Evolutionary conservation across 2,329 filamentous ascomycete genomes (phyloP).

Genomic region (Zasmidium angulare): DNA sequence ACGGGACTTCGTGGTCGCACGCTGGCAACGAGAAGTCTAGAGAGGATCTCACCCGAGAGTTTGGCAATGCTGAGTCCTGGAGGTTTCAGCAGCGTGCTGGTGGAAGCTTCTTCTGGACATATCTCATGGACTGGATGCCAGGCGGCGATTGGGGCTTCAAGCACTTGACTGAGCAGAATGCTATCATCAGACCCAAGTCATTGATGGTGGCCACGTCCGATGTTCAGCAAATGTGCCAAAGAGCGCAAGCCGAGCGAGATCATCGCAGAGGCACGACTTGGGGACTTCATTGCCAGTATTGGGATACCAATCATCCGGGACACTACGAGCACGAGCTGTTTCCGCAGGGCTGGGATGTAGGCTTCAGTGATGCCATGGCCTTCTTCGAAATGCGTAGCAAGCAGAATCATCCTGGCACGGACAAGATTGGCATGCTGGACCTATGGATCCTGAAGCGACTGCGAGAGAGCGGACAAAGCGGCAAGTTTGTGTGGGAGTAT

Average conservation of each 20-base stretch:
- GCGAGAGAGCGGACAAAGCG: conserved; percentile 50
- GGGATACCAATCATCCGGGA: conserved; percentile 48
- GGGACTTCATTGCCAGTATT: conserved; percentile 50
- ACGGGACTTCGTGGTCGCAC: conserved; percentile 50
- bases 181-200: conserved; percentile 43
- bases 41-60: conserved; percentile 43
- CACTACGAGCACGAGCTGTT: conserved; percentile 55
- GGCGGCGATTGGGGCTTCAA: conserved; percentile 62
- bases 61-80: conserved; percentile 50
- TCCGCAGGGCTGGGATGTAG: conserved; percentile 56
- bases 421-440: conserved; percentile 58
- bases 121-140: conserved; percentile 63
- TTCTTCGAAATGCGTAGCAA: conserved; percentile 51
- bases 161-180: conserved; percentile 49
- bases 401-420: conserved; percentile 41
- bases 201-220: conserved; percentile 40
- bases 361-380: conserved; percentile 54
- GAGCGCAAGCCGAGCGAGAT: conserved; percentile 43
- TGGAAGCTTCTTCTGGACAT: conserved; percentile 61
- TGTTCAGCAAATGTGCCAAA: conserved; percentile 37
- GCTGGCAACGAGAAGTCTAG: conserved; percentile 31
- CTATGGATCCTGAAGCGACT: conserved; percentile 60
- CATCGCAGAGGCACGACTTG: conserved; percentile 40
- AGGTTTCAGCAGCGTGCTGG: conserved; percentile 52
- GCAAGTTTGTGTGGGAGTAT: conserved; percentile 52